A percentile compares a stretch with the other conserved stretches of the same genome.
Conservation (phyloP, 164 flowering plant species). For the Hamamelis virginiana region DNA sequence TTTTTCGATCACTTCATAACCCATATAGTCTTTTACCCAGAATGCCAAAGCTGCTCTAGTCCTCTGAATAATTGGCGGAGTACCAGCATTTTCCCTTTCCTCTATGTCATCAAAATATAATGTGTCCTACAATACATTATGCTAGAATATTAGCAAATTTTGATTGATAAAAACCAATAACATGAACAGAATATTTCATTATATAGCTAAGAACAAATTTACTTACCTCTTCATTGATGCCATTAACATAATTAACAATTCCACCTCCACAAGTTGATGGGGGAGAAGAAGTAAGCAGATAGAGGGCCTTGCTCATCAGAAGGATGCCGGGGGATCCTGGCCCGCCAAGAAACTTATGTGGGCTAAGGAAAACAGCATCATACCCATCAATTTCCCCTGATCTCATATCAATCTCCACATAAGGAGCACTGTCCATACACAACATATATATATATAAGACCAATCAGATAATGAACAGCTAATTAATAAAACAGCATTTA, state of each 20-base stretch:
- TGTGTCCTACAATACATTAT: constrained; percentile 51
- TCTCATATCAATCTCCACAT: constrained; percentile 61
- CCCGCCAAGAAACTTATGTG: constrained; percentile 86
- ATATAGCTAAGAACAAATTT: too few species aligned
- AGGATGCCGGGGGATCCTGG: constrained; percentile 72
- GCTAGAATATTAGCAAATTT: too few species aligned
- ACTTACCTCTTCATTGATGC: constrained; percentile 49
- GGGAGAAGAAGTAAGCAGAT: constrained; percentile 40
- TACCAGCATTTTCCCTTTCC: constrained; percentile 83
- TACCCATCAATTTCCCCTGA: constrained; percentile 74
- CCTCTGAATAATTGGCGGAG: constrained; percentile 70
- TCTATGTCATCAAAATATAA: constrained; percentile 71
- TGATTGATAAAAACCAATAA: too few species aligned
- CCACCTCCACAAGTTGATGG: constrained; percentile 89
- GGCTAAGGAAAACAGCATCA: constrained; percentile 73
- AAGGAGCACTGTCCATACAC: constrained; percentile 47
- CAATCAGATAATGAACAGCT: too few species aligned
- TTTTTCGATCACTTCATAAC: constrained; percentile 45
- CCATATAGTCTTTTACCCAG: constrained; percentile 83
- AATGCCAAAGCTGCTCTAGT: constrained; percentile 73
- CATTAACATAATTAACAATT: constrained; percentile 67
- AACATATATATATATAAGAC: neutral
- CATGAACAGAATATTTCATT: too few species aligned
- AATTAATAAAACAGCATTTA: too few species aligned
- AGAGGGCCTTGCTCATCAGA: constrained; percentile 59